Conservation (phyloP, 148 eudicot species). For the Fagopyrum homotropicum region DNA sequence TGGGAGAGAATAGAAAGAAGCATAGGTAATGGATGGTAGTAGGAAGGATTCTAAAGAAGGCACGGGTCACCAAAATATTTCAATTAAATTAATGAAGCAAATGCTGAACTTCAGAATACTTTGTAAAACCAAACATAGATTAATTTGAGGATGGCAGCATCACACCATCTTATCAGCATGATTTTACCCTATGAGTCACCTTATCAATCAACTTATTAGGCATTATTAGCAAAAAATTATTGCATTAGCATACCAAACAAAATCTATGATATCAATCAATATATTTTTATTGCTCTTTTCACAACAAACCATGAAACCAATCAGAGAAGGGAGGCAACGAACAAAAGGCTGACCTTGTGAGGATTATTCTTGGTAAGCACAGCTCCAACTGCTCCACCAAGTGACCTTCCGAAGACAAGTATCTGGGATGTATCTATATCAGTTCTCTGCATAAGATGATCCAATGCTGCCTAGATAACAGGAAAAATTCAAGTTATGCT, state of each 20-base stretch:
- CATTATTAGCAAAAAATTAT: background rate
- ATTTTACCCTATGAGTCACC: background rate
- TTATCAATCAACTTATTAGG: background rate
- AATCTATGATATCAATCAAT: background rate
- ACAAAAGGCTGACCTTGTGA: constrained; percentile 55
- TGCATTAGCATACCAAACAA: background rate
- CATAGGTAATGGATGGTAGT: background rate
- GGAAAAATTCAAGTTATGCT: constrained; percentile 3
- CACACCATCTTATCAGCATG: background rate
- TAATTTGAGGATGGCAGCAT: background rate
- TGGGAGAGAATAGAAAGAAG: background rate
- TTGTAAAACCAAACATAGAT: background rate
- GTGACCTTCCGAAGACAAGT: constrained; percentile 93
- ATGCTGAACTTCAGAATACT: background rate
- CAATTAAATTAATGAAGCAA: constrained; percentile 2
- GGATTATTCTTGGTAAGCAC: constrained; percentile 77
- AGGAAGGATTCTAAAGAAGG: background rate
- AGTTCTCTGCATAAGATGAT: constrained; percentile 80
- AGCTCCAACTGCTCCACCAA: constrained; percentile 96
- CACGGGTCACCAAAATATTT: background rate
- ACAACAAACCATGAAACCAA: background rate
- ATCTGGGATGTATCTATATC: constrained; percentile 88
- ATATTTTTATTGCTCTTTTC: background rate
- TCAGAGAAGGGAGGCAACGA: background rate
- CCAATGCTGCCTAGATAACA: constrained; percentile 73